These are phyloP conservation scores for Mycena rebaudengoi DNA, from an alignment of 768 basidiomycete species.

Conservation along the genomic window DNA sequence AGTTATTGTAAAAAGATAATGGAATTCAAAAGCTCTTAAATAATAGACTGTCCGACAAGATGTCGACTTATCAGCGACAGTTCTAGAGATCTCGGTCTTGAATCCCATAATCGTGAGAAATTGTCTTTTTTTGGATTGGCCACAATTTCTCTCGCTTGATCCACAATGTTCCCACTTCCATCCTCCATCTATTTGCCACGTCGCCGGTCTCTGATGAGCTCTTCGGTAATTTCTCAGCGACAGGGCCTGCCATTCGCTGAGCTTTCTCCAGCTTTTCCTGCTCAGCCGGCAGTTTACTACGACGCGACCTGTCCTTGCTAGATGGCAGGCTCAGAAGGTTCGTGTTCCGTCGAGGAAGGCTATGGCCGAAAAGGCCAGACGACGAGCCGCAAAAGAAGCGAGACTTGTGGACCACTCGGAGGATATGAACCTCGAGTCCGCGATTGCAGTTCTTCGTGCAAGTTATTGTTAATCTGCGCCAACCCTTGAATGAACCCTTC, in stretches of 20 bases:
- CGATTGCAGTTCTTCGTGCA: slow-evolving; percentile 77
- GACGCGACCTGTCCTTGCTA: slow-evolving; percentile 54
- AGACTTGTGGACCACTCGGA: slow-evolving; percentile 69
- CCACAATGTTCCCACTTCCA: slow-evolving; percentile 17
- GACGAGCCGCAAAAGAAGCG: slow-evolving; percentile 61
- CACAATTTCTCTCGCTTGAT: neutral
- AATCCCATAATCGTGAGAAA: neutral
- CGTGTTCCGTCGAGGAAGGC: slow-evolving; percentile 76
- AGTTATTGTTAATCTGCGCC: slow-evolving; percentile 34
- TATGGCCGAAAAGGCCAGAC: slow-evolving; percentile 68
- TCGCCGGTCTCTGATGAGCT: slow-evolving; percentile 12
- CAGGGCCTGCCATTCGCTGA: neutral
- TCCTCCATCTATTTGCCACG: slow-evolving; percentile 13
- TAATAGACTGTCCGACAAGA: no score
- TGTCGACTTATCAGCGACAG: no score
- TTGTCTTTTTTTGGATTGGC: no score
- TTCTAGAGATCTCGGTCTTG: neutral
- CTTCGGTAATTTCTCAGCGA: slow-evolving; percentile 1
- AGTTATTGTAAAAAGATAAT: no score
- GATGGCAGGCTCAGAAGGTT: slow-evolving; percentile 58
- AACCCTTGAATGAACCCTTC: slow-evolving; percentile 3
- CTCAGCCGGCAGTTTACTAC: slow-evolving; percentile 61
- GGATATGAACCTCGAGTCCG: slow-evolving; percentile 71
- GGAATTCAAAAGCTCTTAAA: no score
- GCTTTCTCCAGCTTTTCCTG: no score